Base-by-base conservation (phyloP, 768 basidiomycete genomes). In the Termitomyces sp. region DNA sequence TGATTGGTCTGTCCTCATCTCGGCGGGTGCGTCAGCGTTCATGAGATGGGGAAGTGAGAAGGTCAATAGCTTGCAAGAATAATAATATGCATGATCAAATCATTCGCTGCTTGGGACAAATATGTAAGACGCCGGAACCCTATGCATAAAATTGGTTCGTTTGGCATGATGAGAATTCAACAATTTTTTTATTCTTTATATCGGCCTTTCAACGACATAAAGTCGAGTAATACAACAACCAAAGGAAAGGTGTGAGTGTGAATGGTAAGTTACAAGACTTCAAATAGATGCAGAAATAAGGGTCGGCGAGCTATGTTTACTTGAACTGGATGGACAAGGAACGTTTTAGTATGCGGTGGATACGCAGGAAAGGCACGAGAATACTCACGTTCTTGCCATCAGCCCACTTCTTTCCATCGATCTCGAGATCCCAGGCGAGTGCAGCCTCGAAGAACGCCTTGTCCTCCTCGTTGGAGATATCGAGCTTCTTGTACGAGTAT, bases 401-500 rank as follows among this genome's bases (percentile, higher is more conserved):
- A 52, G 76, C 86, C 92, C 93, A 97, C 72, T 84, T 83, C 84
- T 92, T 94, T 33, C 89, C 96, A 64, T 88, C 87, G 57, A 97
- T 66, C 75, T 89, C 86, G 61, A 96, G 75, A 77, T 96, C 94
- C 96, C 96, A 98, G 50, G 94, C 91, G 65, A 96, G 83, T 27
- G 91, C 91, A 65, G 81, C 89, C 81, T 94, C 93, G 70, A 98
- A 95, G 85, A 90, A 95, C 61, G 79, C 79, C 80, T 95, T 95
- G 67, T 98, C 88, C 18, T 76, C 86, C 30, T 76, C 78, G 60
- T 88, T 88, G 51, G 74, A 75, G 49, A 94, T 73, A 72, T 97
- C 89, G 66, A 98, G 77, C 75, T 81, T 84, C 68, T 77, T 85
- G 81, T 84, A 98, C 2, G 69, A 66, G 77, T 98, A 98, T 34